phyloP scores from a whole-genome alignment of 2,329 filamentous ascomycete genomes.

The Cladophialophora bantiana region DNA sequence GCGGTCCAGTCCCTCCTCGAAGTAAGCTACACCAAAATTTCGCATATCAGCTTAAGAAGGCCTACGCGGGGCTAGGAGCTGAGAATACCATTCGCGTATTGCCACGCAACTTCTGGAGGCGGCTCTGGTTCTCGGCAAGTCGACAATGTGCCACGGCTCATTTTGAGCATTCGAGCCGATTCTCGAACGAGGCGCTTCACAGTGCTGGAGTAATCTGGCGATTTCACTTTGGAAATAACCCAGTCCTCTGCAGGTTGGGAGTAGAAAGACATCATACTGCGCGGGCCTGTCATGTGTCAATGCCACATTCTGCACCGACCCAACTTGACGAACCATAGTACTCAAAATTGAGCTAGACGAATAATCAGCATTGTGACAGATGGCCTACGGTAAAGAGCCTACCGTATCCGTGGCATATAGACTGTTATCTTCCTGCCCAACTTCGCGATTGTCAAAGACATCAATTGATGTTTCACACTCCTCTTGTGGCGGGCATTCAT shows the following conservation, averaged over 20 bases:
- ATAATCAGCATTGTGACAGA: slow-evolving; percentile 11
- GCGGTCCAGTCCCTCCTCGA: slow-evolving; percentile 11
- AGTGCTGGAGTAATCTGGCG: slow-evolving; percentile 8
- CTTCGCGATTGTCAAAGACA: not conserved
- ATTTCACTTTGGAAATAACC: slow-evolving; percentile 19
- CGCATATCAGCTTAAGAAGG: not conserved
- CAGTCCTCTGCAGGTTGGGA: slow-evolving; percentile 23
- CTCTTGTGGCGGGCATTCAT: slow-evolving; percentile 1
- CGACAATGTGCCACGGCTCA: slow-evolving; percentile 15
- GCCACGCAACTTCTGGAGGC: slow-evolving; percentile 12
- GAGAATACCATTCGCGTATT: slow-evolving; percentile 20
- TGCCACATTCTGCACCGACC: not conserved
- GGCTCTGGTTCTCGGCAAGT: slow-evolving; percentile 20
- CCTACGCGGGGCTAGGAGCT: not conserved
- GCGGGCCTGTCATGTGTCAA: slow-evolving; percentile 11
- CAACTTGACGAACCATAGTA: slow-evolving; percentile 13
- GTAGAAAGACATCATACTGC: slow-evolving; percentile 26
- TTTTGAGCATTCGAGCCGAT: slow-evolving; percentile 23
- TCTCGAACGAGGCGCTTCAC: slow-evolving; percentile 13
- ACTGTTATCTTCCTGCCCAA: slow-evolving; percentile 19
- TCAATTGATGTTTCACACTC: not conserved
- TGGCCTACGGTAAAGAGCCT: not conserved
- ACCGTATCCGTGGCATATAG: slow-evolving; percentile 21
- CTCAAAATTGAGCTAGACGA: slow-evolving; percentile 21
- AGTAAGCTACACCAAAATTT: slow-evolving; percentile 4